phyloP scores from a whole-genome alignment of 768 basidiomycete species.

The Collybiopsis confluens region DNA sequence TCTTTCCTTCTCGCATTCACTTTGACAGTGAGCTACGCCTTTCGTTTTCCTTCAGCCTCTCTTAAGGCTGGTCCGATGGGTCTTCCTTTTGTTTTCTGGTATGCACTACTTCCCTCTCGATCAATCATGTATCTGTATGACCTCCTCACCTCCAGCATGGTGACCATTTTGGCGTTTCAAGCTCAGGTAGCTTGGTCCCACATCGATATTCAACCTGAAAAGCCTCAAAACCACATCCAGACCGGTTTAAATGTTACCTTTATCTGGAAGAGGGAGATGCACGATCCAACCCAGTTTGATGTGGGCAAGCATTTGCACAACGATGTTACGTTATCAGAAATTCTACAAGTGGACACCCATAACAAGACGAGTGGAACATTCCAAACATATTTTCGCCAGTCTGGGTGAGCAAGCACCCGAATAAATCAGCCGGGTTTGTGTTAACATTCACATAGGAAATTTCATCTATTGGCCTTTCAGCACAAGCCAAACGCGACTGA shows the following conservation, averaged over 20 bases:
- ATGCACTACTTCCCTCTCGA: background rate
- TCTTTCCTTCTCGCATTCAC: background rate
- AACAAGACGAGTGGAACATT: background rate
- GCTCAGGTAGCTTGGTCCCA: background rate
- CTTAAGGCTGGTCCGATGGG: slow-evolving; percentile 4
- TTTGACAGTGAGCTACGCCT: slow-evolving; percentile 1
- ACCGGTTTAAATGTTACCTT: background rate
- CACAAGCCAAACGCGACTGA: background rate
- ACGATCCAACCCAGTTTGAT: background rate
- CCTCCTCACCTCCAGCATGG: background rate
- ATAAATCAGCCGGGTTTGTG: background rate
- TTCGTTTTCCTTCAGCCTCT: background rate
- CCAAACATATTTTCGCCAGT: background rate
- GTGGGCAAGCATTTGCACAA: background rate
- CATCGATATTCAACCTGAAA: background rate
- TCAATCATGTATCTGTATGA: background rate
- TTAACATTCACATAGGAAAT: background rate
- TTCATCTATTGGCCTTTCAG: background rate
- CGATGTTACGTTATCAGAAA: background rate
- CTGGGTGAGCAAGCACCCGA: background rate
- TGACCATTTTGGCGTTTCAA: background rate
- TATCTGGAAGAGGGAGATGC: background rate
- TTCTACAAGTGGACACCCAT: background rate
- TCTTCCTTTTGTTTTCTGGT: background rate
- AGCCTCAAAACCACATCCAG: background rate